These are phyloP conservation scores for Diaporthe humulicola DNA, from an alignment of 2,329 filamentous ascomycete genomes.

Conservation along the genomic window DNA sequence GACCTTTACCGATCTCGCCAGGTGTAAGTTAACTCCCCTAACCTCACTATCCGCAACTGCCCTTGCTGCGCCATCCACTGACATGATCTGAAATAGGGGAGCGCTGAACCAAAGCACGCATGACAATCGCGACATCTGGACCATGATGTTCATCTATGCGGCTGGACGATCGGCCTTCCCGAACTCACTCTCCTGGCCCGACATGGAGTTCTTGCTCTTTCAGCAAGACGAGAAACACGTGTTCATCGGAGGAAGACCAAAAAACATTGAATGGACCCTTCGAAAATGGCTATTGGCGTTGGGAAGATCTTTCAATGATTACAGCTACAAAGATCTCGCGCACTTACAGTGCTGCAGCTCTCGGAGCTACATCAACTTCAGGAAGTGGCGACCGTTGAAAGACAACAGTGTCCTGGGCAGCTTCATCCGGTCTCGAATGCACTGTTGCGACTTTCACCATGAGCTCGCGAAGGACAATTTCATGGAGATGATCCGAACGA, in stretches of 20 bases:
- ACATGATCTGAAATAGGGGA: neutral
- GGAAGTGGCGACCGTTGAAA: slow-evolving; percentile 17
- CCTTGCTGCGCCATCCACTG: neutral
- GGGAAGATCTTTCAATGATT: neutral
- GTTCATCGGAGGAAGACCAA: slow-evolving; percentile 5
- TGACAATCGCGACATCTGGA: slow-evolving; percentile 9
- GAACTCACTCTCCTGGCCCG: slow-evolving; percentile 4
- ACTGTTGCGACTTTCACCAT: neutral
- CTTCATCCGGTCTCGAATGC: slow-evolving; percentile 1
- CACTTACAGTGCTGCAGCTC: neutral
- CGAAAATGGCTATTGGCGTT: slow-evolving; percentile 18
- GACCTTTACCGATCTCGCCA: slow-evolving; percentile 11
- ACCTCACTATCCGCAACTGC: too few relatives aligned
- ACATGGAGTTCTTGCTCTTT: slow-evolving; percentile 13
- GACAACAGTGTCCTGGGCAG: slow-evolving; percentile 11
- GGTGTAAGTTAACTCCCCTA: neutral
- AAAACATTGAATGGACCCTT: slow-evolving; percentile 2
- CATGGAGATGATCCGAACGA: slow-evolving; percentile 17
- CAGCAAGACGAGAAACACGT: slow-evolving; percentile 2
- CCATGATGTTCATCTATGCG: slow-evolving; percentile 21
- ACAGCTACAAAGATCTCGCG: slow-evolving; percentile 7
- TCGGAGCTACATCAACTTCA: neutral
- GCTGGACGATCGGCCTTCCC: slow-evolving; percentile 18
- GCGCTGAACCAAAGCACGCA: neutral
- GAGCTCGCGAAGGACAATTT: neutral